Evolutionary conservation across 2,329 filamentous ascomycete genomes (phyloP), one percentile per base, ranked within the genome.

Genomic region (Cladorrhinum sp.): DNA sequence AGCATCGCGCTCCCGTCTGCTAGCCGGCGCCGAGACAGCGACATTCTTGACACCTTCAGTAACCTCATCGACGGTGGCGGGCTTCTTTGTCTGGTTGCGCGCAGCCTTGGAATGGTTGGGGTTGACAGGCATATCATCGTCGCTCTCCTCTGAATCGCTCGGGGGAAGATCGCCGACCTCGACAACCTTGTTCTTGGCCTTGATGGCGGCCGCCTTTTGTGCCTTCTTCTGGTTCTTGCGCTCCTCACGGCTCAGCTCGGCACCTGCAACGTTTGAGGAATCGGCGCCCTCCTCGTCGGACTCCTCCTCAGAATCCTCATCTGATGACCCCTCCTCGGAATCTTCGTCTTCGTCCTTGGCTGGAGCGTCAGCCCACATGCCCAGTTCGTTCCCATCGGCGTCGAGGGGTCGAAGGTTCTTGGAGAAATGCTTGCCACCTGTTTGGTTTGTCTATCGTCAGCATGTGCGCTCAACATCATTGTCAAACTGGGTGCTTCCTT

Each of bases 341-440:
- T 81, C 79, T 14, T 85, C 79, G 21, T 80, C 77, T 1, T 80
- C 79, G 33, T 80, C 80, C 6, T 82, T 76, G 3, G 76, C 77
- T 10, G 82, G 69, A 53, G 77, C 76, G 30, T 85, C 77, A 73
- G 84, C 87, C 91, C 94, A 96, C 84, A 96, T 94, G 81, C 89
- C 88, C 65, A 94, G 82, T 68, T 91, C 87, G 72, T 95, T 95
- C 69, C 94, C 95, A 72, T 98, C 91, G 68, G 87, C 88, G 72
- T 97, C 93, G 71, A 95, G 79, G 20, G 93, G 93, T 75, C 91
- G 88, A 52, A 98, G 86, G 74, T 97, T 88, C 67, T 92, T 89
- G 67, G 93, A 97, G 80, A 96, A 99, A 73, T 96, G 89, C 78
- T 97, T 96, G 72, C 95, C 95, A 65, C 93, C 93, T 96, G 66